Base-by-base conservation (phyloP, 306 rosid species). In the Casuarina cunninghamiana region DNA sequence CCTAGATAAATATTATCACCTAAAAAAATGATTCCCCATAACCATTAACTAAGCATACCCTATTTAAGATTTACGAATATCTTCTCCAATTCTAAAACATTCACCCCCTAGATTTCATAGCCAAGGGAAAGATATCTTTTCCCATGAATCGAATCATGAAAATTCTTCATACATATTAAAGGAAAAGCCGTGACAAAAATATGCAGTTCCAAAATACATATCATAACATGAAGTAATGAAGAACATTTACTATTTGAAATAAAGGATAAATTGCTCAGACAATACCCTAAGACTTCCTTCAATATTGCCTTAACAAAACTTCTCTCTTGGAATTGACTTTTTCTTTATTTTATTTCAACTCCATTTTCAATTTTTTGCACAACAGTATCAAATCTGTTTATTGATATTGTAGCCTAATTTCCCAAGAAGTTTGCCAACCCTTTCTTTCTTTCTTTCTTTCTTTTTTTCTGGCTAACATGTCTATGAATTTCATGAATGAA, bases 351-450 rank as follows among this genome's bases (percentile, higher is more conserved):
- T 37, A 66, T 69, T 55, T 19, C 16, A 15, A 19, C 2, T 11
- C 19, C 57, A 19, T 41, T 67, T 53, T 70, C 38, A 63, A 2
- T 6, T 21, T 51, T 16, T n/a, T 66, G n/a, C 9, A 1, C 41
- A 35, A 65, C 7, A 77, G 50, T 10, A 69, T 32, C 48, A 77
- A 48, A 43, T 43, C 6, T 43, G 45, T 43, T 43, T 2, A 43
- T 43, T 79, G 55, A 44, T 60, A 35, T 78, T 44, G 57, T 41
- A 77, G 53, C 63, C 12, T 39, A 35, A 41, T 62, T 75, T 61
- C 57, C 43, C 37, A 16, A 54, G 48, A 55, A 73, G 9, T 35
- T 32, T 38, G 37, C 8, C 65, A 58, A 6, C 65, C 35, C 10
- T 10, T 54, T 21, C 3, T 10, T 15, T 12, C 10, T 53, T 53